Conservation (phyloP, 495 filamentous ascomycete species). For the Penicillium samsonianum region DNA sequence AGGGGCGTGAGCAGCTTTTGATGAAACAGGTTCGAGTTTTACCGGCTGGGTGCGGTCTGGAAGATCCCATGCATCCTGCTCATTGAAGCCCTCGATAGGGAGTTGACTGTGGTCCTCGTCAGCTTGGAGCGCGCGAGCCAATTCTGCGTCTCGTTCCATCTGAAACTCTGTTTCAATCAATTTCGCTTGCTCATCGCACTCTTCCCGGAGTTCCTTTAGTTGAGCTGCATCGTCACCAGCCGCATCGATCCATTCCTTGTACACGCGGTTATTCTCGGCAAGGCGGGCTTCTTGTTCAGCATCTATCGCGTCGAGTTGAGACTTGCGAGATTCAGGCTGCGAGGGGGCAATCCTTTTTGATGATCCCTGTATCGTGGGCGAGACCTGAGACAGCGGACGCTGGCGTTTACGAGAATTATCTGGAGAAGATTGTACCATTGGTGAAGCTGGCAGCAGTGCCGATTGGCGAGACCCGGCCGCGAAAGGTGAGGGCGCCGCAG, state of each 20-base stretch:
- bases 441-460: background rate
- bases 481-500: slow-evolving; percentile 27
- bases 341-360: slow-evolving; percentile 17
- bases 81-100: background rate
- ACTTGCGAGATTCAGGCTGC: slow-evolving; percentile 6
- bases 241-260: slow-evolving; percentile 8
- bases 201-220: slow-evolving; percentile 30
- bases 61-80: slow-evolving; percentile 9
- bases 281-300: slow-evolving; percentile 10
- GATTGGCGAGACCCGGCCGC: background rate
- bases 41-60: slow-evolving; percentile 17
- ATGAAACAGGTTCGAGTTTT: background rate
- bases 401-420: slow-evolving; percentile 24
- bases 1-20: background rate
- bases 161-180: slow-evolving; percentile 16
- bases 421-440: background rate
- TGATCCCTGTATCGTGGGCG: slow-evolving; percentile 11
- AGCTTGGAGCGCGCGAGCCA: slow-evolving; percentile 46
- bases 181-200: slow-evolving; percentile 35
- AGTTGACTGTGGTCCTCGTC: slow-evolving; percentile 7
- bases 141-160: slow-evolving; percentile 45
- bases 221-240: background rate
- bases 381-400: slow-evolving; percentile 20
- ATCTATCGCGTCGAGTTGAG: slow-evolving; percentile 13
- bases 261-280: background rate